Evolutionary conservation across 2,329 filamentous ascomycete genomes (phyloP).

Genomic region (Chalaropsis ovoidea): DNA sequence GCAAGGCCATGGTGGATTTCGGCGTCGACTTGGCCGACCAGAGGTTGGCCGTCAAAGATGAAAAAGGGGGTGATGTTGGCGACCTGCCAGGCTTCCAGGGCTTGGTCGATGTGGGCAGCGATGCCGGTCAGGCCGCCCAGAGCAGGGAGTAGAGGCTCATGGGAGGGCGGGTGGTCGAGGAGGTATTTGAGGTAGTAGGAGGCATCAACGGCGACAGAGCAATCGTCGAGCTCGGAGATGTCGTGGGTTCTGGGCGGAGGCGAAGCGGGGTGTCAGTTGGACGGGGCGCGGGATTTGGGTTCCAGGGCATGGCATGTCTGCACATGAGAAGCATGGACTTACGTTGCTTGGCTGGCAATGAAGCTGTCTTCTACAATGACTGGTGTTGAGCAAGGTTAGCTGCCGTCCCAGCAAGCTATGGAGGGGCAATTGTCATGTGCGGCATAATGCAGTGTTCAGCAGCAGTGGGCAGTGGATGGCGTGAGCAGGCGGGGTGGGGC

Average conservation of each 20-base stretch:
- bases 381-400: constrained; percentile 25
- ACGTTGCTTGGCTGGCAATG: constrained; percentile 35
- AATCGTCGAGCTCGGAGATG: constrained; percentile 61
- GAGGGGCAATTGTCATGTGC: constrained; percentile 7
- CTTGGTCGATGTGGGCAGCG: constrained; percentile 61
- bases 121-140: constrained; percentile 81
- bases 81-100: constrained; percentile 61
- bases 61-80: constrained; percentile 70
- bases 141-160: constrained; percentile 81
- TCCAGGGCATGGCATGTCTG: background rate
- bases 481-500: constrained; percentile 2
- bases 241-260: constrained; percentile 42
- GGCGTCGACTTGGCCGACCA: constrained; percentile 64
- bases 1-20: constrained; percentile 52
- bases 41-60: constrained; percentile 80
- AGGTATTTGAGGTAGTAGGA: constrained; percentile 77
- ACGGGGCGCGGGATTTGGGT: background rate
- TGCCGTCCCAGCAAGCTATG: constrained; percentile 9
- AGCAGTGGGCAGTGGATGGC: too few relatives aligned
- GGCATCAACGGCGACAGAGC: constrained; percentile 75
- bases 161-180: constrained; percentile 57
- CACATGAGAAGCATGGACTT: constrained; percentile 26
- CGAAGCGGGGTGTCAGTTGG: background rate
- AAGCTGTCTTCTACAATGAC: constrained; percentile 36
- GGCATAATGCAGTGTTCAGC: background rate